Percentiles rank a stretch among this genome's conserved stretches.
phyloP scores from a whole-genome alignment of 2,329 filamentous ascomycete genomes.

The Fusarium mangiferae region DNA sequence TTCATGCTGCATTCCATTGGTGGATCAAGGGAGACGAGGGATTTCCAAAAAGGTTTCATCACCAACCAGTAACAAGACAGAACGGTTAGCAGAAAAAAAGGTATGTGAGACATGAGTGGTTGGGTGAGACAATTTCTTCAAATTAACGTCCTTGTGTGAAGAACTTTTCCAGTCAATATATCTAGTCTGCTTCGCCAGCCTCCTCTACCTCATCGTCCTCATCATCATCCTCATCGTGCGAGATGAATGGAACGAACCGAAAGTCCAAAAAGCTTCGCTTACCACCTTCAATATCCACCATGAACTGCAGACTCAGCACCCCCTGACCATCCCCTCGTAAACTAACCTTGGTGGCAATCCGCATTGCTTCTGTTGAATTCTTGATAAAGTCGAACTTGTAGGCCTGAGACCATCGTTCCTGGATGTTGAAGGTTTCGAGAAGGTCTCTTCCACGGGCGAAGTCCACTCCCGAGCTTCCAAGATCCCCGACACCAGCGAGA shows the following conservation, averaged over 20 bases:
- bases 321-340: constrained; percentile 88
- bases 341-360: constrained; percentile 89
- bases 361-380: constrained; percentile 91
- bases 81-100: not conserved
- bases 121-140: not conserved
- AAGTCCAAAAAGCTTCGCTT: constrained; percentile 83
- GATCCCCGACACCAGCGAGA: constrained; percentile 69
- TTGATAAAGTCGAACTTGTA: constrained; percentile 92
- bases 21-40: constrained; percentile 26
- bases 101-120: not conserved
- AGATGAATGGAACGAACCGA: constrained; percentile 78
- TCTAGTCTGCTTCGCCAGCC: constrained; percentile 16
- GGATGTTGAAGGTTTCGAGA: constrained; percentile 79
- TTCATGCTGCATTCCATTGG: constrained; percentile 26
- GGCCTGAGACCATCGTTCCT: constrained; percentile 69
- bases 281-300: constrained; percentile 85
- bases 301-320: constrained; percentile 93
- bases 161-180: not conserved
- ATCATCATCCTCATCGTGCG: constrained; percentile 62
- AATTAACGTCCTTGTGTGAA: not conserved
- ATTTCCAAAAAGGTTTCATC: not conserved
- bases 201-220: constrained; percentile 44
- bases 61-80: not conserved
- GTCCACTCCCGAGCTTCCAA: constrained; percentile 73
- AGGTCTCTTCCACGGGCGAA: constrained; percentile 73